Base-by-base conservation (phyloP, 768 basidiomycete genomes). In the Cystofilobasidium ferigula region DNA sequence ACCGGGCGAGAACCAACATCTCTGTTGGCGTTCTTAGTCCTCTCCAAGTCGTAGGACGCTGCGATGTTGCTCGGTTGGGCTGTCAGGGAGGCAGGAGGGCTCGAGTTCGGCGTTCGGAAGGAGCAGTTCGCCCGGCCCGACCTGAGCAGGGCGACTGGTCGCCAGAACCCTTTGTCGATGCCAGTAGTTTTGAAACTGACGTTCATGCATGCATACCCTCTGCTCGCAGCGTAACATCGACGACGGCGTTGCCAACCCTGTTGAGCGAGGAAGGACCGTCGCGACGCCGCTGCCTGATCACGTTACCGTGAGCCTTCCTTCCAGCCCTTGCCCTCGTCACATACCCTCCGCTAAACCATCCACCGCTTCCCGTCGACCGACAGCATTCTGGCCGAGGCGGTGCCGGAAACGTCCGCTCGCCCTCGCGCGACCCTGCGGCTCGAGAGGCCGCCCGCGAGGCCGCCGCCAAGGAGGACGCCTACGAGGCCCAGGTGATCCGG, bases 371-470 rank as follows among this genome's bases (percentile, higher is more conserved):
- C 38, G 9, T 40, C 38, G 16, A 8, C 38, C 38, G 24, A 26
- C 10, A 54, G 51, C 57, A 57, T 34, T 64, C 63, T 16, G 63
- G 63, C 12, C 54, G 63, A 57, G 63, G 63, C 42, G 63, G 63
- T 1, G 42, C 63, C 1, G 63, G 63, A 22, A 64, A 64, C 63
- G 57, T 64, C 24, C 42, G 63, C 28, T 64, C 67, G 28, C 67
- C 67, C 14, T 68, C 67, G 40, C 56, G 67, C 43, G 67, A 68
- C 40, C 61, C 67, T 28, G n/a, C 14, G 1, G 62, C 47, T 12
- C 35, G 51, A 20, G 64, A 56, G 26, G 51, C 51, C 20, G 51
- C 63, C 9, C 48, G 65, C 16, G 59, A 54, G 38, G 38, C 43
- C 24, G 43, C 61, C 38, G 0, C 28, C 36, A 47, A 61, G 35